Conservation (phyloP, 345 rosid species). For the Eucalyptus fibrosa region DNA sequence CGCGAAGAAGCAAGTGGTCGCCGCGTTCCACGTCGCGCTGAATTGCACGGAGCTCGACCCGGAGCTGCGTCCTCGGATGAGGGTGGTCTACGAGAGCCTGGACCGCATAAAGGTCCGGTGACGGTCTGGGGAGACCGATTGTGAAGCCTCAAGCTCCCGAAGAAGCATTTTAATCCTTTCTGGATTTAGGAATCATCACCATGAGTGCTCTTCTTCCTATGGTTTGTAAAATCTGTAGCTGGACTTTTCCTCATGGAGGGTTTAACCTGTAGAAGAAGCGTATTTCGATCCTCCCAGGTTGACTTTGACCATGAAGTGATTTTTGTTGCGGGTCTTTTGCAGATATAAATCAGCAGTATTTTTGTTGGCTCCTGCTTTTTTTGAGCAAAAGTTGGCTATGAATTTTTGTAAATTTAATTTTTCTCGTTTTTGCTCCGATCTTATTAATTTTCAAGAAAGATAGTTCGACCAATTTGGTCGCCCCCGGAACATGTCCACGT, state of each 20-base stretch:
- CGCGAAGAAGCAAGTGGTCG: constrained; percentile 55
- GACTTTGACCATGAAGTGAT: not conserved
- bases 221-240: not conserved
- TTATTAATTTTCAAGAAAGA: not conserved
- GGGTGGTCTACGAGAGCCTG: constrained; percentile 63
- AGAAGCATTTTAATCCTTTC: not conserved
- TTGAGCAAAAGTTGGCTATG: not conserved
- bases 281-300: not conserved
- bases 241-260: not conserved
- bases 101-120: constrained; percentile 47
- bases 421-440: not conserved
- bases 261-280: not conserved
- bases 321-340: not conserved
- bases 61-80: constrained; percentile 87
- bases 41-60: constrained; percentile 88
- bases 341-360: not conserved
- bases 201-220: not conserved
- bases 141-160: not conserved
- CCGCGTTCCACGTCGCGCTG: constrained; percentile 68
- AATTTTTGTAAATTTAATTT: not conserved
- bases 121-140: not conserved
- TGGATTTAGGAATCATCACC: not conserved
- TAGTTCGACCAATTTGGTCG: not conserved
- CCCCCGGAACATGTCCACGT: not conserved
- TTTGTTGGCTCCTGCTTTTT: not conserved